A percentile compares a stretch with the other conserved stretches of the same genome.
These are phyloP conservation scores for Sugiyamaella qingdaonensis DNA, from an alignment of 805 yeast species.

Conservation along the genomic window DNA sequence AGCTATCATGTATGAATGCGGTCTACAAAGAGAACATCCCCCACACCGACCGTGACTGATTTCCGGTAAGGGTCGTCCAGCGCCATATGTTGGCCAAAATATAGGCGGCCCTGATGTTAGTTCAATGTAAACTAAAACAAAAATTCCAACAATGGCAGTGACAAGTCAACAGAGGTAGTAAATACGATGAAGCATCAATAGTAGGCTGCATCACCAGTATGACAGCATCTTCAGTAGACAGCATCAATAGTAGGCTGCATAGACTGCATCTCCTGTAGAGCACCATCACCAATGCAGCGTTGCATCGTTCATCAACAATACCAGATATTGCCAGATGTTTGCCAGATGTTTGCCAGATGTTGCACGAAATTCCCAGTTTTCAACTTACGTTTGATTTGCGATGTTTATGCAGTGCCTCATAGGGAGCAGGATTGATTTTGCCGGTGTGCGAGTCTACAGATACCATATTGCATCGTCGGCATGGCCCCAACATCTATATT, in stretches of 20 bases:
- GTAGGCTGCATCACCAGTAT: too few relatives aligned
- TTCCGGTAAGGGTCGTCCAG: constrained; percentile 6
- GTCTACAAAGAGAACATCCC: not conserved
- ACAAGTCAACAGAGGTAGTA: too few relatives aligned
- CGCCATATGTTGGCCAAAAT: constrained; percentile 36
- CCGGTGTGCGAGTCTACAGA: constrained; percentile 39
- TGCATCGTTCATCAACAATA: too few relatives aligned
- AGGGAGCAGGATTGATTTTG: constrained; percentile 32
- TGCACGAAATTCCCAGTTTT: too few relatives aligned
- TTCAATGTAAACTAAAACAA: not conserved
- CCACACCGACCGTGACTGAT: not conserved
- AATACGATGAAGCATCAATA: too few relatives aligned
- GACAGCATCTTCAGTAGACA: too few relatives aligned
- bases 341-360: too few relatives aligned
- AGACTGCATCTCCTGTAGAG: too few relatives aligned
- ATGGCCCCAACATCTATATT: constrained; percentile 28
- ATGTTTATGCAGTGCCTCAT: constrained; percentile 32
- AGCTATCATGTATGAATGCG: too few relatives aligned
- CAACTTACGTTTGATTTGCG: constrained; percentile 28
- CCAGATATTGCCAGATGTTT: too few relatives aligned
- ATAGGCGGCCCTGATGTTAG: constrained; percentile 32
- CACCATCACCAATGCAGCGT: too few relatives aligned
- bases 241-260: too few relatives aligned
- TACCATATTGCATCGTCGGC: constrained; percentile 46
- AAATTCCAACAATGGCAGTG: not conserved